Evolutionary conservation across 2,329 filamentous ascomycete species (phyloP).

Genomic region (Cordyceps fumosorosea): DNA sequence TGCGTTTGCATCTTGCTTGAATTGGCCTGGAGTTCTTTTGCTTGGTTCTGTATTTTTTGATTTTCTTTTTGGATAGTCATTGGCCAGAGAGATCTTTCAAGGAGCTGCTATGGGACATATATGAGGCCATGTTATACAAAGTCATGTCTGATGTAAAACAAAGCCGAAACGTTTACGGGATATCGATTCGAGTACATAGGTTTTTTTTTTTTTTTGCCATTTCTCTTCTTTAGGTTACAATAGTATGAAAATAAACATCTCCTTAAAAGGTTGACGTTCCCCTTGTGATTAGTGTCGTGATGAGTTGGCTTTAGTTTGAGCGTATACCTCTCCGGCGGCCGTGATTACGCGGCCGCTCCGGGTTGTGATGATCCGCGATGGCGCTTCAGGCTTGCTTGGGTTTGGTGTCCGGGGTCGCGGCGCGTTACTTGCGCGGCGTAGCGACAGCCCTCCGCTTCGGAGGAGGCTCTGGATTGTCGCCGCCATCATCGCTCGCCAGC

Average conservation of each 20-base stretch:
- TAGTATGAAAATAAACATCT: neutral
- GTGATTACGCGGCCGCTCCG: neutral
- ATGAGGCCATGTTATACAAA: neutral
- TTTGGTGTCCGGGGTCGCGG: neutral
- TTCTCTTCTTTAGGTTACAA: slow-evolving; percentile 1
- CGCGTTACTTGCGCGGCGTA: too few relatives aligned
- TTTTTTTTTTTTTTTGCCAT: neutral
- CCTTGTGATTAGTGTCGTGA: too few relatives aligned
- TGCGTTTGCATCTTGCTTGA: neutral
- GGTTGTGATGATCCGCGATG: neutral
- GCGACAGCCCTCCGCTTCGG: too few relatives aligned
- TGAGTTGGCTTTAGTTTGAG: neutral
- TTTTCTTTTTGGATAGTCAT: neutral
- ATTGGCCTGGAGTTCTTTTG: slow-evolving; percentile 3
- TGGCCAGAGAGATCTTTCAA: neutral
- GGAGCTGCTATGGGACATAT: neutral
- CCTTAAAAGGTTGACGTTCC: too few relatives aligned
- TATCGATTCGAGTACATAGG: slow-evolving; percentile 7
- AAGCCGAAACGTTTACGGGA: neutral
- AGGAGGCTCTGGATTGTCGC: too few relatives aligned
- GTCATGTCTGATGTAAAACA: neutral
- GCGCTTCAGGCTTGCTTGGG: neutral
- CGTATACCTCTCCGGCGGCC: neutral
- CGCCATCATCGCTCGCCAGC: too few relatives aligned
- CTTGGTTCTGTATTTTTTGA: neutral